A percentile compares a stretch with the other conserved stretches of the same genome.
Evolutionary conservation across 225 moss, liverwort and hornwort genomes (phyloP).

Genomic region (Marchantia polymorpha): DNA sequence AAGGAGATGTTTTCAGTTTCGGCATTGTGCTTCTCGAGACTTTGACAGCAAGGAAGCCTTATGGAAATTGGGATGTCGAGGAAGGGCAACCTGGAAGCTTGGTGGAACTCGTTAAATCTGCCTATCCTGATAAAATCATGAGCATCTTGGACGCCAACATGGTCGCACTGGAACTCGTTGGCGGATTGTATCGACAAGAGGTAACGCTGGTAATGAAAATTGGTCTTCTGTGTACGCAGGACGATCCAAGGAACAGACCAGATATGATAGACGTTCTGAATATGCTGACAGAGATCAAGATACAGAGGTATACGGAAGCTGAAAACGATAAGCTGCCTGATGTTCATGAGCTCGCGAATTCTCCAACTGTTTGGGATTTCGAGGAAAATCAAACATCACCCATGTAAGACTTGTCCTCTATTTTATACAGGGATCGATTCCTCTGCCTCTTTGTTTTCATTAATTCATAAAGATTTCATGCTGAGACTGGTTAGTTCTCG

Average conservation of each 20-base stretch:
- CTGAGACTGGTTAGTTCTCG: background rate
- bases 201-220: background rate
- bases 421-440: too few species aligned
- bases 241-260: conserved; percentile 8
- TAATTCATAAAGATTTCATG: too few species aligned
- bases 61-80: conserved; percentile 4
- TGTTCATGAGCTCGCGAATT: background rate
- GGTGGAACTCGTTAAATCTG: conserved; percentile 3
- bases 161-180: background rate
- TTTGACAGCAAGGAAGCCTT: conserved; percentile 22
- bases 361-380: conserved; percentile 1
- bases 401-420: background rate
- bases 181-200: conserved; percentile 7
- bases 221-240: conserved; percentile 10
- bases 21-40: conserved; percentile 16
- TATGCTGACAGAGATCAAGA: conserved; percentile 5
- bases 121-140: background rate
- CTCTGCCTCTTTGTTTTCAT: too few species aligned
- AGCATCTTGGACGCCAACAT: conserved; percentile 10
- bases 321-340: background rate
- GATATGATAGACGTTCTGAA: background rate
- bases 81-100: conserved; percentile 9
- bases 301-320: background rate
- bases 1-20: conserved; percentile 22
- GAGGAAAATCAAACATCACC: background rate